Conservation (phyloP, 176 grass and related monocot genomes). For the Carex cristatella region DNA sequence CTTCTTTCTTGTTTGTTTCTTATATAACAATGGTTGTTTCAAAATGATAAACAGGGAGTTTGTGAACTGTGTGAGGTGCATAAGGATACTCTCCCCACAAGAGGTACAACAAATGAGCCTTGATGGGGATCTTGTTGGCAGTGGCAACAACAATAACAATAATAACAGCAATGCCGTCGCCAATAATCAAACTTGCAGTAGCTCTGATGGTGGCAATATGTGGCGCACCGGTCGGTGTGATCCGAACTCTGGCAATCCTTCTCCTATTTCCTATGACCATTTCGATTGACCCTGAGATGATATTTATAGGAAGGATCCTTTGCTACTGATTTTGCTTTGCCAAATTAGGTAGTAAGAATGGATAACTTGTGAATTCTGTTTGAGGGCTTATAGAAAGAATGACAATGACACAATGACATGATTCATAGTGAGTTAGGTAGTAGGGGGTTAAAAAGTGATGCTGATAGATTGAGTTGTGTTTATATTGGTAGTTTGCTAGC, state of each 20-base stretch:
- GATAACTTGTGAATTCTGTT: background rate
- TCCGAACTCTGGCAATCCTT: slow-evolving; percentile 59
- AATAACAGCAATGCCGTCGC: slow-evolving; percentile 16
- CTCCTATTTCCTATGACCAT: slow-evolving; percentile 60
- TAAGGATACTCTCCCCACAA: slow-evolving; percentile 92
- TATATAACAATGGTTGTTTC: slow-evolving; percentile 5
- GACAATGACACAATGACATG: background rate
- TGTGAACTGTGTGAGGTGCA: slow-evolving; percentile 80
- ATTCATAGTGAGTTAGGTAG: slow-evolving; percentile 8
- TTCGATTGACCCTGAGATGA: slow-evolving; percentile 39
- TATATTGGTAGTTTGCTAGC: slow-evolving; percentile 21
- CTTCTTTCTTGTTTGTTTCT: background rate
- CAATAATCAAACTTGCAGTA: slow-evolving; percentile 65
- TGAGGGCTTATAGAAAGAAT: slow-evolving; percentile 1
- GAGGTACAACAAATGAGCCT: slow-evolving; percentile 95
- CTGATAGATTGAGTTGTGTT: slow-evolving; percentile 9
- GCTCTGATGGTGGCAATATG: slow-evolving; percentile 72
- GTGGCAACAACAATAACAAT: slow-evolving; percentile 47
- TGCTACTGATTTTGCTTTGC: background rate
- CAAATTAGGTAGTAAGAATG: background rate
- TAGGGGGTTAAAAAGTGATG: background rate
- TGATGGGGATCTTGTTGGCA: slow-evolving; percentile 66
- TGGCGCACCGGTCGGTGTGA: slow-evolving; percentile 60
- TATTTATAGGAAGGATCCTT: background rate
- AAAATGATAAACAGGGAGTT: slow-evolving; percentile 69